Base-by-base conservation (phyloP, 805 yeast genomes). In the Sugiyamaella lignohabitans region DNA sequence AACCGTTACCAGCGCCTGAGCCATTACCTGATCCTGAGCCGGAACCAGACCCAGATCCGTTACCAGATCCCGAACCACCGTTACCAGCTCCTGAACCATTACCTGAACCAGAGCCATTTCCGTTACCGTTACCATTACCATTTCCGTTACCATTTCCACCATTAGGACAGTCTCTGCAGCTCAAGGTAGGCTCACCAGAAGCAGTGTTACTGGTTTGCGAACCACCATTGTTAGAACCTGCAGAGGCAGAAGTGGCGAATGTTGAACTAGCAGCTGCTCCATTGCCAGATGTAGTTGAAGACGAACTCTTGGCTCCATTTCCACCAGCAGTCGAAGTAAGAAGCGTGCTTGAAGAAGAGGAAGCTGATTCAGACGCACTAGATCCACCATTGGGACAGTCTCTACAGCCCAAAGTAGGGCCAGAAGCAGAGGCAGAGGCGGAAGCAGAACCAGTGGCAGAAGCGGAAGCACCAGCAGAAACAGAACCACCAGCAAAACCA, bases 61-160 rank as follows among this genome's bases (percentile, higher is more conserved):
- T 38, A 17, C 47, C 48, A 83, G 49, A 41, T 19, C 59, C 41
- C 3, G 24, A 17, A 38, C 21, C 57, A 38, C 21, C 57, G 14
- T 27, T 27, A 27, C 32, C 32, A 27, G 8, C 32, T 27, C 32
- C 32, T 8, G 8, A 8, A 8, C 32, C 32, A 27, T 27, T 27
- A 27, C 32, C 32, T 8, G 32, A 27, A 8, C 32, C 32, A 27
- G 11, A 8, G 14, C 32, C 32, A 27, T 27, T 14, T 27, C 32
- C 32, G 14, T 27, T 14, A 8, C 32, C 32, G 20, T 14, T 23
- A 2, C 45, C 45, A 22, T 32, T 16, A 5, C 23, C 22, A 34
- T 30, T n/a, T 5, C 40, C 45, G 17, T 30, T n/a, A 34, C 24
- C 20, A 42, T 30, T n/a, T 14, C 20, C 23, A 3, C 38, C 21